phyloP scores from a whole-genome alignment of 2,329 filamentous ascomycete species.

The Lizonia empirigonia region DNA sequence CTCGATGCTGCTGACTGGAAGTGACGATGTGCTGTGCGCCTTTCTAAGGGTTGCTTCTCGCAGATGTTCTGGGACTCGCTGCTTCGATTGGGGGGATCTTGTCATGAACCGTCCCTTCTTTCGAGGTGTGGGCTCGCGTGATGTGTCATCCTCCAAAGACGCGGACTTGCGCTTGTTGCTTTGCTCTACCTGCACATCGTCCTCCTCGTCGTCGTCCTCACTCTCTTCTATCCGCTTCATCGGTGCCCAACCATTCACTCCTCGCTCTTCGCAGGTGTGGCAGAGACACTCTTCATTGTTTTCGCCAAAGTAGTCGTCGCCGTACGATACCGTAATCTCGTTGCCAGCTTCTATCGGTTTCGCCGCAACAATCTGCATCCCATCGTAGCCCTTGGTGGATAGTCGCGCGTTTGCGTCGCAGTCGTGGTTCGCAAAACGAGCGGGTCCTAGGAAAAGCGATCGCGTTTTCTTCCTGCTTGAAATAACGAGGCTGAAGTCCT shows the following conservation, averaged over 20 bases:
- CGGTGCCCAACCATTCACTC: slow-evolving; percentile 81
- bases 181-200: slow-evolving; percentile 19
- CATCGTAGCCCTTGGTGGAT: slow-evolving; percentile 79
- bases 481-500: slow-evolving; percentile 96
- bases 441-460: slow-evolving; percentile 91
- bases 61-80: slow-evolving; percentile 22
- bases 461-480: slow-evolving; percentile 89
- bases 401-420: slow-evolving; percentile 90
- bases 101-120: slow-evolving; percentile 21
- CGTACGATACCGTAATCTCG: slow-evolving; percentile 96
- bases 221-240: slow-evolving; percentile 45
- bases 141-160: slow-evolving; percentile 19
- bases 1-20: slow-evolving; percentile 44
- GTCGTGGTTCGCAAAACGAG: slow-evolving; percentile 96
- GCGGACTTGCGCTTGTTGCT: slow-evolving; percentile 38
- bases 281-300: slow-evolving; percentile 96
- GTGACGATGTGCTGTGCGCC: slow-evolving; percentile 39
- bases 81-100: slow-evolving; percentile 18
- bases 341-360: slow-evolving; percentile 84
- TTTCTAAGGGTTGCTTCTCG: slow-evolving; percentile 39
- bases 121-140: slow-evolving; percentile 22
- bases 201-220: slow-evolving; percentile 38
- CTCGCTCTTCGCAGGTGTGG: slow-evolving; percentile 76
- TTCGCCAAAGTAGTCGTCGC: slow-evolving; percentile 93
- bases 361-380: slow-evolving; percentile 87